phyloP scores from a whole-genome alignment of 805 yeast species.

The Schizosaccharomyces octosporus region DNA sequence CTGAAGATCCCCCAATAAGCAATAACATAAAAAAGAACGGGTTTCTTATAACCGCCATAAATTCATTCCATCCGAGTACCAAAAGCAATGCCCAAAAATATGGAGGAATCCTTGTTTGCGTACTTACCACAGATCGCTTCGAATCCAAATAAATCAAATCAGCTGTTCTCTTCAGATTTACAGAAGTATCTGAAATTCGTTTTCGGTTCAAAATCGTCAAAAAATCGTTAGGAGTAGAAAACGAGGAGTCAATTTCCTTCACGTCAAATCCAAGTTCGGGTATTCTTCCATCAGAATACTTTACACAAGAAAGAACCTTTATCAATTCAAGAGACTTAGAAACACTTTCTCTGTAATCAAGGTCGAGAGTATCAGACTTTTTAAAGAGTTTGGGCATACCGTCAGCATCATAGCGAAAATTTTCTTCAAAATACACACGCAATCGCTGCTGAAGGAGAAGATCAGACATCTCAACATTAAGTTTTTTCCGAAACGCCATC shows the following conservation, averaged over 20 bases:
- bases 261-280: slow-evolving; percentile 19
- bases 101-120: slow-evolving; percentile 57
- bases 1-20: slow-evolving; percentile 32
- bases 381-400: slow-evolving; percentile 69
- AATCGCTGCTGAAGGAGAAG: slow-evolving; percentile 15
- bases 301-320: slow-evolving; percentile 36
- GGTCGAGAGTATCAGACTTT: slow-evolving; percentile 46
- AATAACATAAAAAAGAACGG: slow-evolving; percentile 42
- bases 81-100: slow-evolving; percentile 52
- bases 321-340: slow-evolving; percentile 29
- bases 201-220: slow-evolving; percentile 31
- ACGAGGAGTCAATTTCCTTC: slow-evolving; percentile 18
- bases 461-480: slow-evolving; percentile 17
- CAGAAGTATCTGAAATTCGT: slow-evolving; percentile 31
- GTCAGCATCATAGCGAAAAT: slow-evolving; percentile 57
- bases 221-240: slow-evolving; percentile 15
- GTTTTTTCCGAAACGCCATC: not conserved
- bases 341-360: slow-evolving; percentile 34
- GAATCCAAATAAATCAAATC: slow-evolving; percentile 70
- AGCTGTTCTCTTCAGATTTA: slow-evolving; percentile 44
- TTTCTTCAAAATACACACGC: slow-evolving; percentile 59
- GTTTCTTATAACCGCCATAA: slow-evolving; percentile 63
- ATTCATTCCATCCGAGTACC: slow-evolving; percentile 86
- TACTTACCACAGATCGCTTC: slow-evolving; percentile 59
- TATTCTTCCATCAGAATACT: slow-evolving; percentile 17